Evolutionary conservation across 805 yeast genomes (phyloP).

Genomic region (Geotrichum ghanense): DNA sequence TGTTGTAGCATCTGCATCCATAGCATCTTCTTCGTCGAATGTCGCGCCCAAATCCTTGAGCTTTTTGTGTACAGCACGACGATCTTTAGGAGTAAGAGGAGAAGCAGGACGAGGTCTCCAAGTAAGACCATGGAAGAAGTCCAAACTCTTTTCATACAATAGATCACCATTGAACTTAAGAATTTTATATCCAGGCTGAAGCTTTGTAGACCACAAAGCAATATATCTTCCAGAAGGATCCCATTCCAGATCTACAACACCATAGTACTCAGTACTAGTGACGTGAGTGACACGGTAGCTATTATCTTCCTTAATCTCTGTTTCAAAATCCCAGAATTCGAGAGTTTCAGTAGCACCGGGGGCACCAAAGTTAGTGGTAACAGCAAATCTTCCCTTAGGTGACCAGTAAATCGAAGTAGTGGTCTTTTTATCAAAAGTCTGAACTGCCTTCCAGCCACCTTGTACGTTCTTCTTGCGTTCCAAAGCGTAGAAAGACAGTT

Average conservation of each 20-base stretch:
- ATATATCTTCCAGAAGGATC: slow-evolving; percentile 92
- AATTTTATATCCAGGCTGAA: slow-evolving; percentile 84
- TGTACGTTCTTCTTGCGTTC: slow-evolving; percentile 46
- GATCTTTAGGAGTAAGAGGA: slow-evolving; percentile 61
- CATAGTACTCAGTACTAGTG: slow-evolving; percentile 52
- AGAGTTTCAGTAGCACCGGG: slow-evolving; percentile 43
- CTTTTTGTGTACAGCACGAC: slow-evolving; percentile 84
- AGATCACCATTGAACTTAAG: slow-evolving; percentile 74
- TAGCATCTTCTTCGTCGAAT: slow-evolving; percentile 89
- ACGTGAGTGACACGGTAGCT: slow-evolving; percentile 51
- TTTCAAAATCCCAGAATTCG: slow-evolving; percentile 80
- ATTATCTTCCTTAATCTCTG: slow-evolving; percentile 52
- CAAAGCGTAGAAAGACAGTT: slow-evolving; percentile 70
- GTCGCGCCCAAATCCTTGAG: slow-evolving; percentile 81
- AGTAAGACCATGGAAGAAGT: slow-evolving; percentile 74
- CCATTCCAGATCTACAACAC: slow-evolving; percentile 81
- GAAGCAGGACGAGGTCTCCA: slow-evolving; percentile 98
- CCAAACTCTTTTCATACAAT: slow-evolving; percentile 64
- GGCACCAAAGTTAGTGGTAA: slow-evolving; percentile 34
- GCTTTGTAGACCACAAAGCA: slow-evolving; percentile 67
- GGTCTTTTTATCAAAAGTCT: slow-evolving; percentile 47
- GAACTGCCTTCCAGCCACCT: slow-evolving; percentile 49
- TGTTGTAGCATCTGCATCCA: slow-evolving; percentile 88
- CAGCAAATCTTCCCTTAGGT: slow-evolving; percentile 84
- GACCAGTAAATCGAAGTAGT: slow-evolving; percentile 75